phyloP scores from a whole-genome alignment of 2,329 filamentous ascomycete species.

The Exophiala sideris region DNA sequence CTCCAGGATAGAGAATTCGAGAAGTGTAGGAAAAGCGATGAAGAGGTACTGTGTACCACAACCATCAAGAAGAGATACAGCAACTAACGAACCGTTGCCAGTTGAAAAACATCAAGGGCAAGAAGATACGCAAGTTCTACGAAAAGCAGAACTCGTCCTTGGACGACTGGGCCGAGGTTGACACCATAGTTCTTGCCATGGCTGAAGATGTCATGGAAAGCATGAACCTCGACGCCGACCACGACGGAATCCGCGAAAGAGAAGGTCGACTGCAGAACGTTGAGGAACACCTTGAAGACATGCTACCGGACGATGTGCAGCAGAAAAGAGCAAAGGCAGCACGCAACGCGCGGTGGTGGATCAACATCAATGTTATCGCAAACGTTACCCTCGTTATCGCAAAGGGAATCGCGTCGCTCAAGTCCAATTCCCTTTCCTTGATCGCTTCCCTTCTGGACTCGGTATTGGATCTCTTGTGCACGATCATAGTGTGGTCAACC shows the following conservation, averaged over 20 bases:
- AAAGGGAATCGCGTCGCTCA: slow-evolving; percentile 55
- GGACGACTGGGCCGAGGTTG: slow-evolving; percentile 59
- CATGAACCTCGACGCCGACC: slow-evolving; percentile 57
- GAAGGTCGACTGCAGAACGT: slow-evolving; percentile 49
- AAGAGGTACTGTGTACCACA: slow-evolving; percentile 39
- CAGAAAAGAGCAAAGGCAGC: slow-evolving; percentile 46
- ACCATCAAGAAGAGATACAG: background rate
- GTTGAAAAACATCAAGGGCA: slow-evolving; percentile 49
- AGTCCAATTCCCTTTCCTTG: slow-evolving; percentile 58
- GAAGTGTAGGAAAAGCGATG: slow-evolving; percentile 49
- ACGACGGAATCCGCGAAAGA: slow-evolving; percentile 55
- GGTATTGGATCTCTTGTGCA: slow-evolving; percentile 59
- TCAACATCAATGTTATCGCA: slow-evolving; percentile 60
- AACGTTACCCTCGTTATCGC: slow-evolving; percentile 56
- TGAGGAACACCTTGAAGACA: slow-evolving; percentile 51
- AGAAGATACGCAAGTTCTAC: slow-evolving; percentile 54
- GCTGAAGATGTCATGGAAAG: slow-evolving; percentile 60
- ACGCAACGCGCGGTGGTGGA: slow-evolving; percentile 54
- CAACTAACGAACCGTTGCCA: slow-evolving; percentile 2
- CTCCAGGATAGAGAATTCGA: slow-evolving; percentile 46
- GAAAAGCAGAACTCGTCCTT: slow-evolving; percentile 52
- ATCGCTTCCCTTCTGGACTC: slow-evolving; percentile 62
- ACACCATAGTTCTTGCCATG: slow-evolving; percentile 54
- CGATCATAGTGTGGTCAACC: slow-evolving; percentile 59
- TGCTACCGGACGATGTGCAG: slow-evolving; percentile 55